These are phyloP conservation scores for Takashimella koratensis DNA, from an alignment of 1,284 basidiomycete species.

Conservation along the genomic window DNA sequence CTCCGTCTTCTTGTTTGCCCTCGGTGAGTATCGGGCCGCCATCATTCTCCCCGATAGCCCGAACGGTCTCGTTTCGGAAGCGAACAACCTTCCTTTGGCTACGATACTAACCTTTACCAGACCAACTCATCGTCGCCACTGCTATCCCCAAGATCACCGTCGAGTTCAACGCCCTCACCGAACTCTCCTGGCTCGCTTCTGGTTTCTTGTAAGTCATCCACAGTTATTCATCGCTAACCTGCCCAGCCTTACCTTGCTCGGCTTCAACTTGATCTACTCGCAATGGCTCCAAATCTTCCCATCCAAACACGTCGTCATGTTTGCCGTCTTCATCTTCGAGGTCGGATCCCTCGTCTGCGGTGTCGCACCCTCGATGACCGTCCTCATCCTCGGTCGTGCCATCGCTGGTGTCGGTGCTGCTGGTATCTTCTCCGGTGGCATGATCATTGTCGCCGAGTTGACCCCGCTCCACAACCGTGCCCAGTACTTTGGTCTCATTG, in stretches of 20 bases:
- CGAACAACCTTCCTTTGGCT: too few species aligned
- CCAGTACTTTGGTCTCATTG: constrained; percentile 35
- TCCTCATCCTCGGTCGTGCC: constrained; percentile 54
- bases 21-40: constrained; percentile 19
- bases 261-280: constrained; percentile 48
- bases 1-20: constrained; percentile 44
- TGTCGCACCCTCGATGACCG: constrained; percentile 51
- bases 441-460: constrained; percentile 46
- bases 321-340: constrained; percentile 53
- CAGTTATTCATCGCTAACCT: neutral
- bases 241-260: constrained; percentile 44
- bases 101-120: constrained; percentile 14
- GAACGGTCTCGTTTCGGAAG: neutral
- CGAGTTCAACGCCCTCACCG: constrained; percentile 49
- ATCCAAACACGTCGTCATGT: constrained; percentile 49
- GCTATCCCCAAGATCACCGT: constrained; percentile 47
- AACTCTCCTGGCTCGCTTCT: constrained; percentile 49
- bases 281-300: constrained; percentile 49
- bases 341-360: constrained; percentile 56
- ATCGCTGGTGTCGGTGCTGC: constrained; percentile 54
- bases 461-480: constrained; percentile 39
- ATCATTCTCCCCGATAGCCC: neutral
- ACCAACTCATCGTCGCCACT: constrained; percentile 52
- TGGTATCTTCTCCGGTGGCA: constrained; percentile 51
- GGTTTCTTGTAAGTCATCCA: constrained; percentile 35